phyloP scores from a whole-genome alignment of 2,329 filamentous ascomycete genomes.

The Verruconis gallopava region DNA sequence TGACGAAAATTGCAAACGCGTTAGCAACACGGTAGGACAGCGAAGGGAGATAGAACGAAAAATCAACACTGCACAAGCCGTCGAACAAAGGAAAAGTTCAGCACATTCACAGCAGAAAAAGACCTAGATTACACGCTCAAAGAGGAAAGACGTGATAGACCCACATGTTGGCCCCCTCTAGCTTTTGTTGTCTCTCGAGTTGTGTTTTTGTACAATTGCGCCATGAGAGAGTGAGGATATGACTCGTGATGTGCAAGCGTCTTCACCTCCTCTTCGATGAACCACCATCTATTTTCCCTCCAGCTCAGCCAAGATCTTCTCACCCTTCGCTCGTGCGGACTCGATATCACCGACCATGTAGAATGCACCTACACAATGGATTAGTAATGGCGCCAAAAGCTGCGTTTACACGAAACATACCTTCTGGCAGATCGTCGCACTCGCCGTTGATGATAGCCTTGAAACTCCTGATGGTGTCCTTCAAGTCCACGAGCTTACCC shows the following conservation, averaged over 20 bases:
- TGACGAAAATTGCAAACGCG: too few species aligned
- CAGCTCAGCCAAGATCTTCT: slow-evolving; percentile 98
- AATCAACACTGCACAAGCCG: too few species aligned
- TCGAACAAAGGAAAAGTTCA: too few species aligned
- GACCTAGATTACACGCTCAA: slow-evolving; percentile 1
- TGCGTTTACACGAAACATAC: slow-evolving; percentile 47
- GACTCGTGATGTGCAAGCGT: too few species aligned
- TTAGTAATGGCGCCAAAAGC: too few species aligned
- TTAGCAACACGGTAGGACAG: too few species aligned
- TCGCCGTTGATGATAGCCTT: slow-evolving; percentile 93
- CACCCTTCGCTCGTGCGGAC: slow-evolving; percentile 88
- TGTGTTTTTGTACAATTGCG: not conserved
- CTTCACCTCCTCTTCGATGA: not conserved
- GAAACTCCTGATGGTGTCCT: slow-evolving; percentile 96
- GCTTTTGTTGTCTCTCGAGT: not conserved
- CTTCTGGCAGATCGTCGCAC: slow-evolving; percentile 89
- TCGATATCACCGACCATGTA: slow-evolving; percentile 98
- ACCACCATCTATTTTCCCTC: slow-evolving; percentile 20
- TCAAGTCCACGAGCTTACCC: slow-evolving; percentile 92
- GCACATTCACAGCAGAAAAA: too few species aligned
- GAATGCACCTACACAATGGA: slow-evolving; percentile 56
- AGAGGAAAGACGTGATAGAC: not conserved
- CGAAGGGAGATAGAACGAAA: too few species aligned
- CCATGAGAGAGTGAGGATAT: too few species aligned
- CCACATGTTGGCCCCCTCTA: not conserved